Base-by-base conservation (phyloP, 2,329 filamentous ascomycete genomes). In the Fusarium proliferatum region DNA sequence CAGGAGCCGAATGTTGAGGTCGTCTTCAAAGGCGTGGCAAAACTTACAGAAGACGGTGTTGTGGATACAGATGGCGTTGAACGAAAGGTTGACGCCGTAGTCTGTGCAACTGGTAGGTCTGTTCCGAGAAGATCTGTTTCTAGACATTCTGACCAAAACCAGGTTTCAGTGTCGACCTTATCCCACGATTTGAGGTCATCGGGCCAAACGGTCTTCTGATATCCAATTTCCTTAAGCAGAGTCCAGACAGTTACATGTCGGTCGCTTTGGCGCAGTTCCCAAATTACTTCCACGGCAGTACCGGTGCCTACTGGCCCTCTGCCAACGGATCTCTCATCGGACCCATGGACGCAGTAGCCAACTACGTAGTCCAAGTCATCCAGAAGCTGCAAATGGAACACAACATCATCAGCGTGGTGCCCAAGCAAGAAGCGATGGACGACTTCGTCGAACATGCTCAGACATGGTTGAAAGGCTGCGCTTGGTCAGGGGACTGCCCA, bases 121-220 rank as follows among this genome's bases (percentile, higher is more conserved):
- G 1, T 7, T 30, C 2, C 17, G 3, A 38, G 11, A 6, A 5
- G 5, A 9, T 10, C 19, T 9, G 19, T 5, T 2, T 4, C 5
- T 2, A 39, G 3, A n/a, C 0, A 17, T 10, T 16, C 19, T 41
- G 2, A 30, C 16, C 3, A 13, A 23, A 0, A 3, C 6, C 1
- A 55, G 52, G 52, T 0, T 55, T 55, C 15, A 41, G 41, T 15
- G 52, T 42, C 10, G 23, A 55, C 15, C 36, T 55, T 8, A 55
- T 55, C 3, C 52, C 52, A n/a, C 36, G 52, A 10, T 55, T 41
- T 6, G 36, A 41, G 23, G 52, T 53, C 34, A 28, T 53, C 4
- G 34, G 51, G 1, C 51, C 51, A 21, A 38, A 38, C 0, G 34
- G 51, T 0, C 13, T 53, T 3, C 3, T 19, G 2, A 38, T 53